These are phyloP conservation scores for Magnolia kwangsiensis DNA, from an alignment of 164 flowering plant species.

Conservation along the genomic window DNA sequence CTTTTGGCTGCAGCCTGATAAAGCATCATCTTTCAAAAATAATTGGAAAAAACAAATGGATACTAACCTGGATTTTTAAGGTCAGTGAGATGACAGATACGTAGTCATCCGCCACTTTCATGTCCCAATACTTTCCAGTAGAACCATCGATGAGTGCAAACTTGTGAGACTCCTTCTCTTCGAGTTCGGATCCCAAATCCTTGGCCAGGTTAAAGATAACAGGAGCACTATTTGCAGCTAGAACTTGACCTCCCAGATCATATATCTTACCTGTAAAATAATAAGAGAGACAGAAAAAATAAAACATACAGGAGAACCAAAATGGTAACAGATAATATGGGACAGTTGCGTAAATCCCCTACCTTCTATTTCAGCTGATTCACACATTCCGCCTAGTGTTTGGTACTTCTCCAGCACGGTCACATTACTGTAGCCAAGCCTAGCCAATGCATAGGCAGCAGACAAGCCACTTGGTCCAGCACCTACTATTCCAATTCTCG, in stretches of 20 bases:
- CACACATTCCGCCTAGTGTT: slow-evolving; percentile 75
- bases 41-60: not conserved
- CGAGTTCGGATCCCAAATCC: slow-evolving; percentile 53
- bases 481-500: slow-evolving; percentile 68
- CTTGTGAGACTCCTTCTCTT: slow-evolving; percentile 71
- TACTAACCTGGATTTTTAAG: slow-evolving; percentile 58
- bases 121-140: slow-evolving; percentile 55
- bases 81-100: slow-evolving; percentile 64
- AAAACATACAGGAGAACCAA: not conserved
- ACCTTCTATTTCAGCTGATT: slow-evolving; percentile 75
- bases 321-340: not conserved
- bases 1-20: too few relatives aligned
- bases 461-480: slow-evolving; percentile 86
- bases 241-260: slow-evolving; percentile 86
- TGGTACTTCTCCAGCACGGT: slow-evolving; percentile 64
- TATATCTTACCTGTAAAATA: slow-evolving; percentile 50
- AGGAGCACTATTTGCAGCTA: slow-evolving; percentile 81
- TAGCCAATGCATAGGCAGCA: slow-evolving; percentile 70
- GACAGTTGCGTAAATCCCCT: not conserved
- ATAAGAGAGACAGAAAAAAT: not conserved
- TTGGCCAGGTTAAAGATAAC: slow-evolving; percentile 65
- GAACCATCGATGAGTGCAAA: slow-evolving; percentile 57
- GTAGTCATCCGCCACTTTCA: slow-evolving; percentile 68
- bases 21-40: not conserved
- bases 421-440: slow-evolving; percentile 57